Base-by-base conservation (phyloP, 306 rosid genomes). In the Cucurbita moschata region DNA sequence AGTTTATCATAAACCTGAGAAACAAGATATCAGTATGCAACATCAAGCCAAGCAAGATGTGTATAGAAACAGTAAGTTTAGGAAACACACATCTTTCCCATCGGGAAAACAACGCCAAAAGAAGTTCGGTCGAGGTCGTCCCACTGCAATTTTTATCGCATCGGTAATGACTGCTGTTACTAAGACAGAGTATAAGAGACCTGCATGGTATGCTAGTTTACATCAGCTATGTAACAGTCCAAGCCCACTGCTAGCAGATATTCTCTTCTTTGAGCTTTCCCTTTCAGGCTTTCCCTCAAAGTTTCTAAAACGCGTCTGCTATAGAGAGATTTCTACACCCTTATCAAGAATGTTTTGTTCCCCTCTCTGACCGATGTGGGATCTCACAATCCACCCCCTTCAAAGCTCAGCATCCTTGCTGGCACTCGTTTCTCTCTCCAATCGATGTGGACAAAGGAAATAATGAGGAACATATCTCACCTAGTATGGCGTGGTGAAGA, bases 51-150 rank as follows among this genome's bases (percentile, higher is more conserved):
- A 72, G 10, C 60, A 72, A 52, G 53, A 16, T 65, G 16, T 30
- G 23, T 52, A 53, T 53, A 18, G 4, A 72, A 35, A n/a, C 35
- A 16, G 10, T 21, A 74, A 38, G 1, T 42, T 50, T 3, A 47
- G 66, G 75, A 72, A 81, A 81, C 88, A 50, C 85, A 92, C 98
- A 79, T 86, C 96, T 77, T 89, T 92, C 82, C 98, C 98, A 78
- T 92, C 96, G 6, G 98, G 98, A 77, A 92, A 92, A 83, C 98
- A 92, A 55, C 96, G 89, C 98, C 96, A 92, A 65, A 92, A 92
- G 86, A 92, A 92, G 84, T 92, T 90, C 0, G 98, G 98, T 69
- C 98, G 96, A 68, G 98, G 98, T 60, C 98, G 90, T 35, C 96
- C 96, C 10, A 92, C 98, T 47, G 89, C 96, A 80, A 85, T 63